phyloP scores from a whole-genome alignment of 2,329 filamentous ascomycete genomes.

The Cytospora leucostoma region DNA sequence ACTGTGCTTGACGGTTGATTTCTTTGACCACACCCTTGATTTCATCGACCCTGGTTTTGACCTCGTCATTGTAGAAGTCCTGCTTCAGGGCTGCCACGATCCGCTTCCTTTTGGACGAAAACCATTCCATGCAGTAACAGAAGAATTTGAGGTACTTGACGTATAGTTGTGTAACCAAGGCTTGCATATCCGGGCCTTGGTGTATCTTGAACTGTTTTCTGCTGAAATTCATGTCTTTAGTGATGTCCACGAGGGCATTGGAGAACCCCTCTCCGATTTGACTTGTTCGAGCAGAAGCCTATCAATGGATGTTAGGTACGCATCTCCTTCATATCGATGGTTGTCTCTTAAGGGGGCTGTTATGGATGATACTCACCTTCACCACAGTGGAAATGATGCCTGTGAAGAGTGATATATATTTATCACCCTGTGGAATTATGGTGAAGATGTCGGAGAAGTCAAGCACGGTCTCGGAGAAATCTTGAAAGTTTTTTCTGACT shows the following conservation, averaged over 20 bases:
- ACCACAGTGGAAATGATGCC: not conserved
- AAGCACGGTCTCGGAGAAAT: not conserved
- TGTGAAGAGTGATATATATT: not conserved
- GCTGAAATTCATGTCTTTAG: not conserved
- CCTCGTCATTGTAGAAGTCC: conserved; percentile 1
- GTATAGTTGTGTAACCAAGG: not conserved
- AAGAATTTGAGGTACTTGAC: conserved; percentile 1
- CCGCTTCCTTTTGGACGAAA: not conserved
- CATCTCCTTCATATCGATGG: no score
- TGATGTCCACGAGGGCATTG: not conserved
- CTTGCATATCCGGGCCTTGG: not conserved
- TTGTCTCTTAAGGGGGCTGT: not conserved
- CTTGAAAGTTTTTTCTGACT: not conserved
- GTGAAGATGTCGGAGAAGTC: not conserved
- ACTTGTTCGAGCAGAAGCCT: not conserved
- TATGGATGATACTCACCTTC: not conserved
- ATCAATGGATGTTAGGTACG: no score
- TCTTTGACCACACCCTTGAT: not conserved
- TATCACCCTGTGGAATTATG: not conserved
- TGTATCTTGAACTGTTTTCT: not conserved
- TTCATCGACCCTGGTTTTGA: not conserved
- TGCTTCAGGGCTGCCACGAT: not conserved
- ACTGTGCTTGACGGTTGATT: not conserved
- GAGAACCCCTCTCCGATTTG: not conserved
- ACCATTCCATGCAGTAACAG: conserved; percentile 1